These are phyloP conservation scores for Phanerochaete carnosa DNA, from an alignment of 768 basidiomycete species.

Conservation along the genomic window DNA sequence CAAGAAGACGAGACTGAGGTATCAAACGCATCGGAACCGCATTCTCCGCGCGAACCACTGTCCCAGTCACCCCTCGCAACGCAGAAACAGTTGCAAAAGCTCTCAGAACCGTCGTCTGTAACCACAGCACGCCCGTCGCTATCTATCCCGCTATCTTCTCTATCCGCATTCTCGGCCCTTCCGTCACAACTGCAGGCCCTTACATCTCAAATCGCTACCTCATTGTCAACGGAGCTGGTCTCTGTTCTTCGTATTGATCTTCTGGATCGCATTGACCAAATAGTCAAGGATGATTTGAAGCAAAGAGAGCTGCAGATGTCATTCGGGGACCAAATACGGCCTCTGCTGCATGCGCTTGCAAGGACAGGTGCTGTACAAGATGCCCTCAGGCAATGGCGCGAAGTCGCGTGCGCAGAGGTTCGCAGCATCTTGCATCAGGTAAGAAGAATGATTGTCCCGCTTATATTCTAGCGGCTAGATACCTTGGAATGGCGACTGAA, in stretches of 20 bases:
- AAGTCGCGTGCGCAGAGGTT: constrained; percentile 61
- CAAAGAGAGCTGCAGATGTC: constrained; percentile 34
- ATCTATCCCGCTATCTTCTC: constrained; percentile 58
- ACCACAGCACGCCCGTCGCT: constrained; percentile 16
- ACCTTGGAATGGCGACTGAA: background rate
- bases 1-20: constrained; percentile 13
- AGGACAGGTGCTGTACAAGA: constrained; percentile 71
- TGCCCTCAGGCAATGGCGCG: constrained; percentile 65
- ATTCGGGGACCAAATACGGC: constrained; percentile 62
- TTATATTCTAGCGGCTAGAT: background rate
- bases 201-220: constrained; percentile 71
- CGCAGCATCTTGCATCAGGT: constrained; percentile 57
- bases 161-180: constrained; percentile 71
- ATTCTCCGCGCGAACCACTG: background rate
- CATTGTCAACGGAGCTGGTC: constrained; percentile 77
- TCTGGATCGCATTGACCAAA: constrained; percentile 43
- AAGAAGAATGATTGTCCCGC: constrained; percentile 17
- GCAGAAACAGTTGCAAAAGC: constrained; percentile 2
- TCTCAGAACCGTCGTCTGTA: background rate
- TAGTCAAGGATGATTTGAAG: constrained; percentile 11
- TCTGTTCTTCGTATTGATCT: constrained; percentile 66
- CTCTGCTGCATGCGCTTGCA: constrained; percentile 73
- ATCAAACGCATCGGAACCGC: background rate
- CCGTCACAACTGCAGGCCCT: constrained; percentile 70
- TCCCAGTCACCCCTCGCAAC: background rate